Evolutionary conservation across 106 monocot species (phyloP), one percentile per base, ranked within the genome.

Genomic region (Allium fistulosum): DNA sequence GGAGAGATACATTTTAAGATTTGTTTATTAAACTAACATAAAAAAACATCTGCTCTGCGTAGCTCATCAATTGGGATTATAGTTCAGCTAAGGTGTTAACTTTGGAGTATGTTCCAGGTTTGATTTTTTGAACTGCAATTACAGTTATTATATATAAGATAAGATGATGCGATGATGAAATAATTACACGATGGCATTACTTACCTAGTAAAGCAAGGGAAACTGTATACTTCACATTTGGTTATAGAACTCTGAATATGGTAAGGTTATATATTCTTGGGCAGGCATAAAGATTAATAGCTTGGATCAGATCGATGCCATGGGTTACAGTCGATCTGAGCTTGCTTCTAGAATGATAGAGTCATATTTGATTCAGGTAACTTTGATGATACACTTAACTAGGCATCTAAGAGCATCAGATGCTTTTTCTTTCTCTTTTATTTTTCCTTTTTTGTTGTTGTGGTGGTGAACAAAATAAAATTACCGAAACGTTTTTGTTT

Each of bases 341-440:
- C 92, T 99, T 85, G 92, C 99, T 62, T 85, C 85, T 56, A 82
- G 72, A 66, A 74, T 87, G 53, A 87, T 93, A 67, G 99, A 99
- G 65, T 72, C 99, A 62, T 99, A 99, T 65, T 81, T 99, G 69
- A 99, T 99, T 73, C 99, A 99, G 99, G 99, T 92, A 78, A 55
- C 37, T 37, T 37, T 37, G 37, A 37, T 37, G 37, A 37, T 37
- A 37, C 37, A 37, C 4, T 37, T 37, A 37, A 37, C 37, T 37
- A 5, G 0, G 2, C 37, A 37, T 37, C 2, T 37, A 37, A 37
- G 37, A 37, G 5, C 37, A 37, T 37, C 37, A 2, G 37, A 37
- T 37, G 1, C 37, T 37, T 37, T 37, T 37, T 3, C n/a, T n/a
- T 22, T 22, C 22, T 22, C 22, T 22, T 22, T 22, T 22, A 22